Base-by-base conservation (phyloP, 371 early-diverging fungal genomes). In the Cokeromyces recurvatus region DNA sequence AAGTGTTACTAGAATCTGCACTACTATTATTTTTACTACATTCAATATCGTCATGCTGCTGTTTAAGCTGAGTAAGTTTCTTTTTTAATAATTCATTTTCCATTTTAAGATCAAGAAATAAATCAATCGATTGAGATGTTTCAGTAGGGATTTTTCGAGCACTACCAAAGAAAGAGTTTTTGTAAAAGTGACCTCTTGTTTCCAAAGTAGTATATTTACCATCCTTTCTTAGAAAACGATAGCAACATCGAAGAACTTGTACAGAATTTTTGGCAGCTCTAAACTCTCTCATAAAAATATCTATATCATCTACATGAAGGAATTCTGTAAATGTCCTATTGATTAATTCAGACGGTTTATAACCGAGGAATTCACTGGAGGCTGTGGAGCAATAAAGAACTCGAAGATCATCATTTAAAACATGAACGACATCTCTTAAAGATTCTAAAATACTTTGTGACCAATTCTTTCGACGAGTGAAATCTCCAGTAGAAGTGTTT, bases 381-480 rank as follows among this genome's bases (percentile, higher is more conserved):
- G 77, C 72, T 1, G 74, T 65, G 4, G 77, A 74, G 40, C 71
- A 68, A 49, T 59, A 77, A 43, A 74, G n/a, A 15, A 82, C 51
- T 14, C 36, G 50, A 15, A 66, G 69, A 10, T 59, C 40, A 2
- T 66, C 57, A 2, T 61, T 55, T 15, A 78, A 40, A 5, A 82
- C 82, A 57, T 77, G 77, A 11, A 78, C 34, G 12, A 78, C 64
- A 60, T 82, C 82, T 44, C 75, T 70, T 1, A 82, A 25, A 48
- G 74, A 71, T 39, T 66, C 58, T 8, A 82, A 37, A 16, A 82
- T 57, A 12, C 68, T 62, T 38, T 64, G 63, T 15, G 68, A 59
- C 64, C 71, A 70, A 40, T 74, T 68, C 36, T 66, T 68, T 43
- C 66, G 43, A 21, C 62, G 59, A 20, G 71, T 74, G 42, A 71